Base-by-base conservation (phyloP, 805 yeast species). In the Candida argentea region DNA sequence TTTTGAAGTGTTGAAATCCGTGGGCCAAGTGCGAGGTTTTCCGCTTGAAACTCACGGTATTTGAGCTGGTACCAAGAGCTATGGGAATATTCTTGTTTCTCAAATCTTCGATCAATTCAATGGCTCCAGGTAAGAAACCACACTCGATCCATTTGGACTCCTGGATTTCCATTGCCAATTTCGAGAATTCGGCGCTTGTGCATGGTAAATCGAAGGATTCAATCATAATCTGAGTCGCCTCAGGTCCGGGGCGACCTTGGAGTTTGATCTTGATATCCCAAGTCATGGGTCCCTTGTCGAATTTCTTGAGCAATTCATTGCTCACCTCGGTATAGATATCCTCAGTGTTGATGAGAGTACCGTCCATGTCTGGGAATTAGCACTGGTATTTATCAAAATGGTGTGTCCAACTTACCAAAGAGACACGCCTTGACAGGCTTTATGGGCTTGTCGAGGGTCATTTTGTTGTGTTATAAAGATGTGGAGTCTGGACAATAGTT, bases 201-300 rank as follows among this genome's bases (percentile, higher is more conserved):
- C 58, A 35, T 2, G 84, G 80, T 26, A 89, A 52, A 5, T 71
- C 67, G 42, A 83, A 79, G 43, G 76, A 71, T 24, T 78, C 73
- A 28, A 91, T 64, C 26, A 87, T 67, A 22, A 67, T 60, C 29
- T 65, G 64, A 10, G 77, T 65, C 5, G 95, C 83, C 21, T 69
- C 78, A 1, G 75, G 68, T 0, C 94, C 96, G 1, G 97, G 96
- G 24, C 84, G 64, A 1, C 98, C 98, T 58, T 91, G 97, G 16
- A 91, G 57, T 38, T 78, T 67, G 36, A 85, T 65, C 54, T 91
- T 91, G 27, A 87, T 70, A 38, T 83, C 93, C 96, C 97, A 89
- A 0, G 91, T 78, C 38, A 81, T 65, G 2, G 82, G 78, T 0
- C 93, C 93, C 45, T 77, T 81, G 6, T 80, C 83, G 45, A 72